These are phyloP conservation scores for Serendipita indica DNA, from an alignment of 768 basidiomycete species.

Conservation along the genomic window DNA sequence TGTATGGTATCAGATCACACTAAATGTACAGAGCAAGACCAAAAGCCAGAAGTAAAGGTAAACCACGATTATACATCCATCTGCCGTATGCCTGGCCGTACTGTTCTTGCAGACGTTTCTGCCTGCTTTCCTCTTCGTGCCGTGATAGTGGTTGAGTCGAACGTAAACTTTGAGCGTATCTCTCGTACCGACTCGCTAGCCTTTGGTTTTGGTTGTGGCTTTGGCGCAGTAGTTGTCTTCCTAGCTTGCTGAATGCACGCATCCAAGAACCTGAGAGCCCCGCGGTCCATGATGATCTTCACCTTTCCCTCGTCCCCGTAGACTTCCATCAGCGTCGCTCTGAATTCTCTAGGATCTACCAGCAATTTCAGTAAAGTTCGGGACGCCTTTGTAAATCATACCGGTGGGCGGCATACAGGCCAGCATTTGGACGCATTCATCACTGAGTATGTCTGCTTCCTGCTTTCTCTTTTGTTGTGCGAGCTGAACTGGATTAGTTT, in stretches of 20 bases:
- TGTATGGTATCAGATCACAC: neutral
- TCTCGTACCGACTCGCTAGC: neutral
- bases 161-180: neutral
- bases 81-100: neutral
- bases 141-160: neutral
- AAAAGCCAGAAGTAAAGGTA: neutral
- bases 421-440: conserved; percentile 3
- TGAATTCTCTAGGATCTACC: neutral
- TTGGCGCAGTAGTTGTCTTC: too few relatives aligned
- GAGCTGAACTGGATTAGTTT: neutral
- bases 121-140: neutral
- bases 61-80: conserved; percentile 5
- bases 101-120: neutral
- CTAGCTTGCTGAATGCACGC: too few relatives aligned
- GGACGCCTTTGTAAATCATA: neutral
- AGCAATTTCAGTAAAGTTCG: neutral
- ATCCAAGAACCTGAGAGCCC: neutral
- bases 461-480: neutral
- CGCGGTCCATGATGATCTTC: neutral
- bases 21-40: neutral
- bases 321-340: neutral
- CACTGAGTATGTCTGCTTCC: neutral
- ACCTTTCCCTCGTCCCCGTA: neutral
- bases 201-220: neutral
- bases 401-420: neutral